Conservation (phyloP, 306 rosid species). For the Astragalus membranaceus region DNA sequence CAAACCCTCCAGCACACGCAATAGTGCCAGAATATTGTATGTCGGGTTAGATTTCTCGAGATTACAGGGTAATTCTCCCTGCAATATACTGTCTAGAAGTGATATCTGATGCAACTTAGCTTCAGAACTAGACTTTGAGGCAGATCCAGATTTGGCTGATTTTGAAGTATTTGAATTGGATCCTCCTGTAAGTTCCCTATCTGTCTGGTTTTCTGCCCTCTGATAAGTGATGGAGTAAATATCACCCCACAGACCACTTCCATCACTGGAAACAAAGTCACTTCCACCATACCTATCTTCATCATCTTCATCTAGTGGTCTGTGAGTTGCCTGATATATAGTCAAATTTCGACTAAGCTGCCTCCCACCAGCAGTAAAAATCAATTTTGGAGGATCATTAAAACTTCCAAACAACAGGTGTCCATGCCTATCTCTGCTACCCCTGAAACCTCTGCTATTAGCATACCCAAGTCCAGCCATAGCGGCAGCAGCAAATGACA, state of each 20-base stretch:
- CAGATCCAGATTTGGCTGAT: constrained; percentile 47
- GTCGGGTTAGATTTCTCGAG: constrained; percentile 79
- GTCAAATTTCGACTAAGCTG: constrained; percentile 84
- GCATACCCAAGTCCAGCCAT: constrained; percentile 90
- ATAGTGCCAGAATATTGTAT: constrained; percentile 62
- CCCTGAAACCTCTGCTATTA: constrained; percentile 66
- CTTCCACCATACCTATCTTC: constrained; percentile 81
- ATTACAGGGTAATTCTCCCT: constrained; percentile 86
- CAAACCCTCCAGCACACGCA: constrained; percentile 85
- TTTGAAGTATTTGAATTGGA: constrained; percentile 48
- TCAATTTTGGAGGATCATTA: constrained; percentile 61
- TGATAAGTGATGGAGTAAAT: constrained; percentile 80
- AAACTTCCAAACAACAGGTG: constrained; percentile 52
- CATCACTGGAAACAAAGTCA: constrained; percentile 67
- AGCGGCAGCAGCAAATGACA: constrained; percentile 98
- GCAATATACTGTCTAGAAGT: constrained; percentile 76
- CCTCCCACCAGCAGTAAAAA: constrained; percentile 73
- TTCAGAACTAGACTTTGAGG: constrained; percentile 49
- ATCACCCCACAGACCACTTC: constrained; percentile 87
- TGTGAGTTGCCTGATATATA: constrained; percentile 81
- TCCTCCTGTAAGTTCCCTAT: constrained; percentile 51
- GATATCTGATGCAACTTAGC: constrained; percentile 47
- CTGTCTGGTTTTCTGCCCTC: constrained; percentile 63
- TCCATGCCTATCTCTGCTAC: constrained; percentile 78
- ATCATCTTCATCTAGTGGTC: constrained; percentile 85